Evolutionary conservation across 2,329 filamentous ascomycete species (phyloP).

Genomic region (Zymoseptoria pseudotritici): DNA sequence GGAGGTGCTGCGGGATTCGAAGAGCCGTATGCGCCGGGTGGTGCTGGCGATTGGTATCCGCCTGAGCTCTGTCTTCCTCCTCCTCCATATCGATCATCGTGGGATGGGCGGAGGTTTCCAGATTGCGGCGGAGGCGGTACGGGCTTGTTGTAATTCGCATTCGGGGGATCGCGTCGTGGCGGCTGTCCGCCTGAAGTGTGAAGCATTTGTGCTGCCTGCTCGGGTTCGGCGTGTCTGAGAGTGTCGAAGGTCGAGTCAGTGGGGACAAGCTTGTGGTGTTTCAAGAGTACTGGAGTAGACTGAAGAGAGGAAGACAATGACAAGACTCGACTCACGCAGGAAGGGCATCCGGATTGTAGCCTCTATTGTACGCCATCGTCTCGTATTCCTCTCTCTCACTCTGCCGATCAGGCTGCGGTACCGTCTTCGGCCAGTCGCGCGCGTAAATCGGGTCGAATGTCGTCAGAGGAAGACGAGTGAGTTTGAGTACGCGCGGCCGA

Average conservation of each 20-base stretch:
- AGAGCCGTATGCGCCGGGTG: constrained; percentile 34
- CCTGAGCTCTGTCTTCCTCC: constrained; percentile 25
- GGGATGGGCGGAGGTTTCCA: constrained; percentile 29
- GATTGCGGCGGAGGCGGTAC: constrained; percentile 29
- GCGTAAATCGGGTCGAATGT: neutral
- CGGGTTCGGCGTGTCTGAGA: constrained; percentile 65
- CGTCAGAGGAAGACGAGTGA: neutral
- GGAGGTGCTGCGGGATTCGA: constrained; percentile 23
- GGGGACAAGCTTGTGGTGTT: neutral
- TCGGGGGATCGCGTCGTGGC: constrained; percentile 21
- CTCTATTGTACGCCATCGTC: constrained; percentile 84
- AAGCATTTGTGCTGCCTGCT: constrained; percentile 44
- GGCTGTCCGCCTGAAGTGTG: constrained; percentile 14
- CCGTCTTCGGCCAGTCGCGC: too few relatives aligned
- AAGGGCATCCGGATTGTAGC: constrained; percentile 89
- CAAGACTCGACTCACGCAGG: constrained; percentile 60
- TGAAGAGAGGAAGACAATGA: constrained; percentile 3
- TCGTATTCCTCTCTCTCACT: neutral
- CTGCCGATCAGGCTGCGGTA: neutral
- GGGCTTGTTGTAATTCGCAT: constrained; percentile 39
- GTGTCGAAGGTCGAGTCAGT: constrained; percentile 14
- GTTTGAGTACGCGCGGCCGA: neutral
- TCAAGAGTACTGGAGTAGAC: neutral
- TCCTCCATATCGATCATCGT: constrained; percentile 31
- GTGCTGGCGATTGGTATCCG: constrained; percentile 19